Base-by-base conservation (phyloP, 257 asterid species). In the Scutellaria barbata region DNA sequence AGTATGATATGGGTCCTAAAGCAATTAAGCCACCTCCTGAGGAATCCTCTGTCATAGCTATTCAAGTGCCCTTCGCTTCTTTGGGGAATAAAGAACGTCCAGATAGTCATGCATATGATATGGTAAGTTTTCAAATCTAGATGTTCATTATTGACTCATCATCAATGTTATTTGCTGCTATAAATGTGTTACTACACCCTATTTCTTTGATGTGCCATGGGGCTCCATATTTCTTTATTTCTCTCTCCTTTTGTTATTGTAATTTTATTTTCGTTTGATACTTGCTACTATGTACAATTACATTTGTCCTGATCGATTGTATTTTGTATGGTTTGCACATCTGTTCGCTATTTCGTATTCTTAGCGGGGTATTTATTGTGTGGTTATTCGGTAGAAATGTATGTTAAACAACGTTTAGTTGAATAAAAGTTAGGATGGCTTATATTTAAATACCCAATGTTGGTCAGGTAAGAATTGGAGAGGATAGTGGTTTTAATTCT, bases 31-130 rank as follows among this genome's bases (percentile, higher is more conserved):
- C 66, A 39, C 74, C 80, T 47, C 74, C 82, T 6, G 98, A 86
- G 68, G 99, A 89, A 68, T 62, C 81, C 14, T 64, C 89, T 69
- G 87, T 78, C 41, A 67, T 65, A 63, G 98, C 96, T 74, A 95
- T 95, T 82, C 98, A 95, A 85, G 99, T 95, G 71, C 98, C 99
- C 6, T 95, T 95, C 71, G 99, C 83, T 60, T 86, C 98, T 53
- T 72, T 89, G 33, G 83, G 77, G 58, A 80, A 77, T 22, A 73
- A 85, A 62, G 97, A 88, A 81, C 51, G 83, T 68, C 77, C 82
- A 7, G 75, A 77, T 74, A 66, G 72, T 40, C 83, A 54, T 22
- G 66, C 61, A 48, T 57, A 9, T 70, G 78, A 72, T 45, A 48
- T 13, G 70, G 89, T 84, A 57, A 77, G 84, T 70, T 71, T 52